Conservation (phyloP, 2,329 filamentous ascomycete species). For the Clarireedia hainanense region DNA sequence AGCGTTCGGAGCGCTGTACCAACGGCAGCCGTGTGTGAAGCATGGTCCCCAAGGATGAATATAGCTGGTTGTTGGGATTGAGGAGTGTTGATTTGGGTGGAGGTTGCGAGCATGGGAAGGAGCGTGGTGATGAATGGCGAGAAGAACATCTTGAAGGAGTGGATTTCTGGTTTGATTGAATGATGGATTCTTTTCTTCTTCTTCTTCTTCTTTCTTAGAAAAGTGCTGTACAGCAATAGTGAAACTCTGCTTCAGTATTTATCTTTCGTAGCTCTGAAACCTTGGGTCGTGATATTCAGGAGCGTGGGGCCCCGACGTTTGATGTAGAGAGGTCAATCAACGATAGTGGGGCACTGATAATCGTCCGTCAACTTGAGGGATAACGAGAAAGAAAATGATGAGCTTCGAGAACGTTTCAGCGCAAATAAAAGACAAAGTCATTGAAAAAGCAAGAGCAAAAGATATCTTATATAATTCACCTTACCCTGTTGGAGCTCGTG, state of each 20-base stretch:
- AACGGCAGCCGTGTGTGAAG: background rate
- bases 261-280: no score
- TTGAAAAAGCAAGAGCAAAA: background rate
- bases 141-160: conserved; percentile 5
- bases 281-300: background rate
- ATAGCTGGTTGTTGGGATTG: background rate
- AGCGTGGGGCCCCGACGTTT: background rate
- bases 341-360: background rate
- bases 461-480: background rate
- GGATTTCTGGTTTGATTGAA: background rate
- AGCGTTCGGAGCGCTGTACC: conserved; percentile 2
- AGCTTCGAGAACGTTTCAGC: no score
- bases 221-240: no score
- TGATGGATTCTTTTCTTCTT: no score
- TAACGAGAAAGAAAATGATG: background rate
- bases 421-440: background rate
- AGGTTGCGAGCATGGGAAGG: conserved; percentile 5
- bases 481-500: background rate
- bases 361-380: no score
- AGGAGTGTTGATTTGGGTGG: background rate
- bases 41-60: conserved; percentile 3
- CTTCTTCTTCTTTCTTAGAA: no score
- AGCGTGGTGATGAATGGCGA: conserved; percentile 2
- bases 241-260: no score
- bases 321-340: background rate